Base-by-base conservation (phyloP, 2,329 filamentous ascomycete genomes). In the Colletotrichum graminicola region DNA sequence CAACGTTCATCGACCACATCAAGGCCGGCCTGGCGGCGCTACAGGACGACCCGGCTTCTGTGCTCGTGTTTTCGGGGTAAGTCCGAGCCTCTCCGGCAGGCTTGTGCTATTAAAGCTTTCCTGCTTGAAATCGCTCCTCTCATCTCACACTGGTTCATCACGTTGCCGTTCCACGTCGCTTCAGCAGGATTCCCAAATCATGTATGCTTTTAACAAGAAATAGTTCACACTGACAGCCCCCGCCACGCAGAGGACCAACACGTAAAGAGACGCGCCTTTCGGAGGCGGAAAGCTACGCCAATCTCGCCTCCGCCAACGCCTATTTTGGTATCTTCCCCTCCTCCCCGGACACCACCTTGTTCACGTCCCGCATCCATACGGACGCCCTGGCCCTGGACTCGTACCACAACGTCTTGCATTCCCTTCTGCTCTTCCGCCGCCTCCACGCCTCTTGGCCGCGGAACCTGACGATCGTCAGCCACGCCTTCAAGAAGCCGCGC, bases 321-420 rank as follows among this genome's bases (percentile, higher is more conserved):
- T 86, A 84, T 73, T 90, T 87, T 78, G 78, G 74, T 14, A 76
- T 85, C 16, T 62, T 85, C 8, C 66, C 78, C 1, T n/a, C 60
- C 16, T 26, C 60, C 6, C 16, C 10, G 10, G 56, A 74, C 18
- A 55, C 73, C 2, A 52, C 66, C 1, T n/a, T 29, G 1, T 21
- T 68, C 26, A 71, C 65, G 10, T 63, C 61, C n/a, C 83, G 84
- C 32, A 82, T 94, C 23, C 77, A 89, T 0, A 77, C 89, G 2
- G 94, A 97, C 77, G 87, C 91, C 11, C 86, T 88, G 66, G 94
- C 95, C 0, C 90, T 95, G 1, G 95, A 98, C 80, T 95, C 92
- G 1, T 95, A 94, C 77, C 91, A 94, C 78, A 97, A 97, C 78
- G 82, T 97, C 6, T 82, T 97, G 21, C 94, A 95, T 78, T 92